These are phyloP conservation scores for Corymbia citriodora DNA, from an alignment of 441 rosid genomes.

Conservation along the genomic window DNA sequence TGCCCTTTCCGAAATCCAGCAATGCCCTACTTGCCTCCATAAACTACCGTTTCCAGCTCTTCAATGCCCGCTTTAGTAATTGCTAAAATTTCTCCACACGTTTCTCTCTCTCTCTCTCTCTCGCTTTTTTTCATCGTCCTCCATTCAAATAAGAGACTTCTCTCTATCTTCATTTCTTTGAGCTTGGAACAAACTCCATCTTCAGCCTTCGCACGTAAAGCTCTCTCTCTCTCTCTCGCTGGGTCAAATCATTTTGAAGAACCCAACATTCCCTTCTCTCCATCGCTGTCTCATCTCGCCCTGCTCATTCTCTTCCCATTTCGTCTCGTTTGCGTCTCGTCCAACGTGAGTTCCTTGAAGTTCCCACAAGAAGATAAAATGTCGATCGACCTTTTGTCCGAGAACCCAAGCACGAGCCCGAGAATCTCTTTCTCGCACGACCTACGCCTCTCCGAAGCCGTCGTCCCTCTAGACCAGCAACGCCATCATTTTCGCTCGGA, in stretches of 20 bases:
- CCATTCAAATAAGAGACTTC: neutral
- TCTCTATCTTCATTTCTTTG: neutral
- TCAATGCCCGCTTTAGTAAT: neutral
- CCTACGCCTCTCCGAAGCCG: constrained; percentile 3
- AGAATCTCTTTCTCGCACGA: constrained; percentile 16
- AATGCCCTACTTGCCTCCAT: neutral
- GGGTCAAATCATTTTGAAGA: neutral
- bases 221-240: neutral
- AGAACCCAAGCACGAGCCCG: constrained; percentile 2
- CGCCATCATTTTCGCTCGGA: neutral
- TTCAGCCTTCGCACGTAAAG: neutral
- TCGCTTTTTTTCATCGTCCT: neutral
- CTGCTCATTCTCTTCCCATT: neutral
- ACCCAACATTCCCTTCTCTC: neutral
- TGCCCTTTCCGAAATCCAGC: neutral
- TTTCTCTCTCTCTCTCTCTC: neutral
- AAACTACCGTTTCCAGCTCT: neutral
- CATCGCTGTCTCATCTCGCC: neutral
- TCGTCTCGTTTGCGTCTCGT: neutral
- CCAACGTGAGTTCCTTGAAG: neutral
- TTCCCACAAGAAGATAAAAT: neutral
- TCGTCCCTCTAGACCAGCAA: neutral
- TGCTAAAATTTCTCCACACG: neutral
- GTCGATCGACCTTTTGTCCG: constrained; percentile 2
- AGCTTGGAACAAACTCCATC: neutral